Conservation (phyloP, 164 flowering plant species). For the Nelumbo lutea region DNA sequence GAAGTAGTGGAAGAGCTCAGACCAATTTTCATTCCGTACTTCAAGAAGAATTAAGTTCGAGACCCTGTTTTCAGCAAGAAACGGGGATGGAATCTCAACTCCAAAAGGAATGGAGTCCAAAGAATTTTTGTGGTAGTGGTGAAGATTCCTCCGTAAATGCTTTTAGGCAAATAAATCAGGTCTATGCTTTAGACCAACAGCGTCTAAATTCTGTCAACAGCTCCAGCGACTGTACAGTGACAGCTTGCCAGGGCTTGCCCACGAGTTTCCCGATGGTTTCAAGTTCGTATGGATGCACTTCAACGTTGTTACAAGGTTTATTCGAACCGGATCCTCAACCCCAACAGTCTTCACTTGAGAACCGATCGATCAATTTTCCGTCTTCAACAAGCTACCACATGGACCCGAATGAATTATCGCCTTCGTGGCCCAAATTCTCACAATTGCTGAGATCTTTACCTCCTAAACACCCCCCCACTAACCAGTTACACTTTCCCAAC, state of each 20-base stretch:
- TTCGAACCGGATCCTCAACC: constrained; percentile 30
- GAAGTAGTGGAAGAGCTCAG: constrained; percentile 38
- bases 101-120: constrained; percentile 26
- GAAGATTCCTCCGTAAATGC: constrained; percentile 25
- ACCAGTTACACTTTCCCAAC: constrained; percentile 68
- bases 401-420: constrained; percentile 23
- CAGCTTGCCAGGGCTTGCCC: constrained; percentile 20
- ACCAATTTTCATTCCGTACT: constrained; percentile 29
- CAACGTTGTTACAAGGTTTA: constrained; percentile 40
- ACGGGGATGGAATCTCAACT: constrained; percentile 20
- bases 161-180: constrained; percentile 31
- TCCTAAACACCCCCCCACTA: constrained; percentile 33
- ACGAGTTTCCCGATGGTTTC: constrained; percentile 30
- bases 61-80: constrained; percentile 25
- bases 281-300: constrained; percentile 31
- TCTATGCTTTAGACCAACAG: constrained; percentile 29
- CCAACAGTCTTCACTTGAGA: constrained; percentile 24
- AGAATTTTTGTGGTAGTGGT: constrained; percentile 15
- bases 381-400: constrained; percentile 24
- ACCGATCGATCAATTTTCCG: constrained; percentile 19
- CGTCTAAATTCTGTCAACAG: constrained; percentile 15
- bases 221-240: constrained; percentile 19
- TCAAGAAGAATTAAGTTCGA: constrained; percentile 33
- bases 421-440: constrained; percentile 48
- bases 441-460: constrained; percentile 48